phyloP scores from a whole-genome alignment of 2,329 filamentous ascomycete species.

The Aspergillus vadensis region DNA sequence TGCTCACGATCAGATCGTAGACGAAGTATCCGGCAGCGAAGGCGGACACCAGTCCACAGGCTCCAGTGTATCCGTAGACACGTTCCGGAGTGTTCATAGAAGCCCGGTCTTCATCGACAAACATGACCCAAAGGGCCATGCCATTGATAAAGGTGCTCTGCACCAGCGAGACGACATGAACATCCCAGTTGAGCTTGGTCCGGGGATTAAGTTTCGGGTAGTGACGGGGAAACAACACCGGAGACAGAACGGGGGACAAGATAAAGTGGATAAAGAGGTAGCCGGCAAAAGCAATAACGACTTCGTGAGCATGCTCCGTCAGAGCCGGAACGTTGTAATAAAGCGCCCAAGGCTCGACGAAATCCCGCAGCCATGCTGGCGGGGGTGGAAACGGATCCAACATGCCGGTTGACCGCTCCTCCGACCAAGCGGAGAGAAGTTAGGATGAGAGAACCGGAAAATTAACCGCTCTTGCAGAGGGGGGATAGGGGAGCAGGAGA shows the following conservation, averaged over 20 bases:
- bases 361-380: slow-evolving; percentile 53
- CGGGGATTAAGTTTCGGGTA: slow-evolving; percentile 58
- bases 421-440: neutral
- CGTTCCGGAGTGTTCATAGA: slow-evolving; percentile 56
- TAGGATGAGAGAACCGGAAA: slow-evolving; percentile 9
- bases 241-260: slow-evolving; percentile 58
- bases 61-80: slow-evolving; percentile 64
- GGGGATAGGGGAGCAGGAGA: slow-evolving; percentile 18
- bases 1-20: slow-evolving; percentile 63
- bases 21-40: slow-evolving; percentile 66
- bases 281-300: slow-evolving; percentile 56
- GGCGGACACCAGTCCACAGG: slow-evolving; percentile 59
- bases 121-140: slow-evolving; percentile 61
- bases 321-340: slow-evolving; percentile 57
- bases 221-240: slow-evolving; percentile 54
- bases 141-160: slow-evolving; percentile 60
- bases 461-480: slow-evolving; percentile 14
- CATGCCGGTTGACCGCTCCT: slow-evolving; percentile 36
- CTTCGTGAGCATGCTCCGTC: slow-evolving; percentile 63
- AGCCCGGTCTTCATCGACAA: slow-evolving; percentile 56
- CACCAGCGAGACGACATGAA: slow-evolving; percentile 64
- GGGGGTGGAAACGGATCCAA: slow-evolving; percentile 50
- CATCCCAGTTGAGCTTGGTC: slow-evolving; percentile 66
- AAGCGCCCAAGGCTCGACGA: slow-evolving; percentile 54
- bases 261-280: slow-evolving; percentile 59